Evolutionary conservation across 805 yeast genomes (phyloP), one percentile per base, ranked within the genome.

Genomic region (Candida vaughaniae): DNA sequence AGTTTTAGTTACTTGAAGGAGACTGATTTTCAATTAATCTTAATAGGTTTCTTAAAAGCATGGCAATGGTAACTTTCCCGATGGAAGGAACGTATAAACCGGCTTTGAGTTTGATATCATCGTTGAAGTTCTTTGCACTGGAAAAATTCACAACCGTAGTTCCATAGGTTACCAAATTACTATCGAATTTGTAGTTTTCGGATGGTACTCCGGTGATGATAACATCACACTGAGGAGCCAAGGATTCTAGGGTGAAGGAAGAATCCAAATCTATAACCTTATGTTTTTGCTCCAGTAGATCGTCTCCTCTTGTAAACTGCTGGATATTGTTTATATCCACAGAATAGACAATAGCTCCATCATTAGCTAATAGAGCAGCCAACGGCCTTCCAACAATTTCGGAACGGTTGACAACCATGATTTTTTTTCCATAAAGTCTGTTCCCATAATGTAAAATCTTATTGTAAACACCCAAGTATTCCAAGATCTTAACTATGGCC

Each of bases 371-470:
- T 25, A 93, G 63, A 0, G 99, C 98, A 22, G 98, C 98, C 42
- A 93, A 68, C 1, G 99, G 99, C 50, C 99, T 78, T 9, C 99
- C 99, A 16, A 93, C 99, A 53, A 93, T 91, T 63, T 93, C 99
- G 9, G 95, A 85, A 54, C 99, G 74, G 64, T 93, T 93, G 35
- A 93, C 90, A 30, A 93, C 81, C 33, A 95, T 81, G 38, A 91
- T 74, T 35, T 93, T 91, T 63, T 89, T 90, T 30, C 99, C 99
- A 52, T 87, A 93, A 16, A 93, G 71, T 45, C 96, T 74, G 67
- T 93, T 89, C 4, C 99, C 99, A 54, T 89, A 85, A 18, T 85
- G 84, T 41, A 93, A 62, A 16, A 90, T 63, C 30, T 75, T 64
- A 64, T 91, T 93, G 71, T 93, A 93, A 5, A 88, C 85, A 9